These are phyloP conservation scores for Iodosphaeria phyllophila DNA, from an alignment of 2,329 filamentous ascomycete species.

Conservation along the genomic window DNA sequence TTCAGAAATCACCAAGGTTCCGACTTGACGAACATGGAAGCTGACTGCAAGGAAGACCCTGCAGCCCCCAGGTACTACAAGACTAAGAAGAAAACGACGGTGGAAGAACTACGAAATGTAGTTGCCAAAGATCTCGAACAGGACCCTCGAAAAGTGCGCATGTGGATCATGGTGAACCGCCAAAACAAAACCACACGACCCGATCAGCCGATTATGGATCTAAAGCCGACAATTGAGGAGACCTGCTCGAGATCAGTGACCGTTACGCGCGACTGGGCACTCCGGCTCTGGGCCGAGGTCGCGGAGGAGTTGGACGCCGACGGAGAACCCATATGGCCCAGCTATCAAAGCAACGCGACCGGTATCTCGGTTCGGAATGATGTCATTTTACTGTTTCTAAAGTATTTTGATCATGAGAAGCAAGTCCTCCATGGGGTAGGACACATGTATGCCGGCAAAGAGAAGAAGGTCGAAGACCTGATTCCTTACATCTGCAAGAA, in stretches of 20 bases:
- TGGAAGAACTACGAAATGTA: slow-evolving; percentile 53
- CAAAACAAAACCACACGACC: slow-evolving; percentile 94
- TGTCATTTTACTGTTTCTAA: slow-evolving; percentile 70
- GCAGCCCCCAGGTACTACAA: slow-evolving; percentile 57
- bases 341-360: slow-evolving; percentile 36
- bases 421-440: slow-evolving; percentile 63
- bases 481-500: slow-evolving; percentile 57
- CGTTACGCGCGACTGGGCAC: slow-evolving; percentile 46
- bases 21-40: slow-evolving; percentile 57
- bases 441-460: slow-evolving; percentile 72
- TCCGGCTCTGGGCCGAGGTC: slow-evolving; percentile 77
- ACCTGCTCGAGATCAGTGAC: slow-evolving; percentile 27
- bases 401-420: slow-evolving; percentile 66
- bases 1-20: slow-evolving; percentile 71
- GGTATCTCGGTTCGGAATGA: slow-evolving; percentile 40
- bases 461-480: slow-evolving; percentile 76
- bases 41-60: slow-evolving; percentile 32
- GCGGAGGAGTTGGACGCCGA: slow-evolving; percentile 46
- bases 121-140: slow-evolving; percentile 53
- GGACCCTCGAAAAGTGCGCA: slow-evolving; percentile 51
- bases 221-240: slow-evolving; percentile 62
- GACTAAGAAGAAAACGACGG: slow-evolving; percentile 53
- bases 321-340: slow-evolving; percentile 56
- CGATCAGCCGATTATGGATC: slow-evolving; percentile 68
- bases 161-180: slow-evolving; percentile 97